Evolutionary conservation across 225 moss, liverwort and hornwort genomes (phyloP), one percentile per base, ranked within the genome.

Genomic region (Takakia lepidozioides): DNA sequence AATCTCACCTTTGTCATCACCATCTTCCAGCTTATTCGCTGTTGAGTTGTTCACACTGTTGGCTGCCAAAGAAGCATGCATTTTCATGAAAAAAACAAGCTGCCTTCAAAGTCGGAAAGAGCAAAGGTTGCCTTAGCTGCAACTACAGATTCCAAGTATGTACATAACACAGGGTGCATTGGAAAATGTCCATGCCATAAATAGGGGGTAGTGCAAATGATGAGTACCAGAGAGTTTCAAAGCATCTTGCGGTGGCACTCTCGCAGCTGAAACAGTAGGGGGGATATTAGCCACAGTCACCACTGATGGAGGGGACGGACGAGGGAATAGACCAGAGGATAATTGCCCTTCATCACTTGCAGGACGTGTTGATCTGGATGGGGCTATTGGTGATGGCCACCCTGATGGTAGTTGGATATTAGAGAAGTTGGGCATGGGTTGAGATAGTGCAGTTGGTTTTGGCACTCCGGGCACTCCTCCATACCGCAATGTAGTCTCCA

Each of bases 401-500:
- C 82, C 76, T 0, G 70, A 19, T n/a, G 87, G 87, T 40, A 88
- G 19, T 24, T 78, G 85, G 16, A 87, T 58, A 27, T 56, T 68
- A 10, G 82, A 51, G 36, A 87, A 87, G 48, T 85, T 66, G 2
- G 87, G 87, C 43, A 74, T 58, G 8, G 70, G 18, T 52, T 57
- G 78, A 18, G 59, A 46, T 38, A 58, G 45, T 23, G 49, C 60
- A 39, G 48, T 10, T 46, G 67, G 72, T 53, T 82, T 70, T 1
- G 87, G 75, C 11, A 82, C 66, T 52, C 72, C 68, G n/a, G 92
- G 92, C 5, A 82, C 92, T 65, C 82, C 84, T 18, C 88, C 88
- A 66, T 88, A 76, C 57, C 82, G 82, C 75, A 95, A 52, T 25
- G 84, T 82, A 2, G 84, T 86, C 66, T 95, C 95, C 51, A 95